Conservation (phyloP, 2,329 filamentous ascomycete genomes). For the Penicillium italicum region DNA sequence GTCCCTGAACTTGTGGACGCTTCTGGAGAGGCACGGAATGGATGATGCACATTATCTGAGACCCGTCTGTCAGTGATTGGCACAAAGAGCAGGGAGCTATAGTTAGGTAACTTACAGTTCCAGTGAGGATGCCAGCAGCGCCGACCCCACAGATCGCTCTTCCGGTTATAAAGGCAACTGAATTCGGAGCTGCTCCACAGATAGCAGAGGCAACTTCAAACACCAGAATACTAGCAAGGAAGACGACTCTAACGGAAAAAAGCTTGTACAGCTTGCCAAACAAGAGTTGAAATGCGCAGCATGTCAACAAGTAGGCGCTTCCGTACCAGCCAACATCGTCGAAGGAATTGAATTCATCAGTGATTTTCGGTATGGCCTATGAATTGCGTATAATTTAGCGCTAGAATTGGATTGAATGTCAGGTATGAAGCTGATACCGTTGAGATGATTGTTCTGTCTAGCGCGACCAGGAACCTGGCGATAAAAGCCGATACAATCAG, state of each 20-base stretch:
- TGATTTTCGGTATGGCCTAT: constrained; percentile 19
- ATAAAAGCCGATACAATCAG: background rate
- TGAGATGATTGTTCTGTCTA: background rate
- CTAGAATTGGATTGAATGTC: background rate
- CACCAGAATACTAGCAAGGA: constrained; percentile 32
- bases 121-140: constrained; percentile 35
- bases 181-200: constrained; percentile 35
- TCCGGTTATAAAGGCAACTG: constrained; percentile 35
- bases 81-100: constrained; percentile 47
- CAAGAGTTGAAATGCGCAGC: constrained; percentile 34
- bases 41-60: background rate
- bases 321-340: constrained; percentile 64
- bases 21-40: constrained; percentile 29
- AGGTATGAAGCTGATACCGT: background rate
- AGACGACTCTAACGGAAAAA: constrained; percentile 36
- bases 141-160: constrained; percentile 38
- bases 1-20: constrained; percentile 43
- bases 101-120: constrained; percentile 23
- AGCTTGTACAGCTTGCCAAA: constrained; percentile 38
- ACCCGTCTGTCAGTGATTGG: background rate
- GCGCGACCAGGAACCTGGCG: background rate
- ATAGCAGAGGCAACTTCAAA: constrained; percentile 34
- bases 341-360: constrained; percentile 15
- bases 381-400: background rate
- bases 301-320: constrained; percentile 40